Evolutionary conservation across 2,329 filamentous ascomycete species (phyloP), one percentile per base, ranked within the genome.

Genomic region (Ceratocystis cubensis): DNA sequence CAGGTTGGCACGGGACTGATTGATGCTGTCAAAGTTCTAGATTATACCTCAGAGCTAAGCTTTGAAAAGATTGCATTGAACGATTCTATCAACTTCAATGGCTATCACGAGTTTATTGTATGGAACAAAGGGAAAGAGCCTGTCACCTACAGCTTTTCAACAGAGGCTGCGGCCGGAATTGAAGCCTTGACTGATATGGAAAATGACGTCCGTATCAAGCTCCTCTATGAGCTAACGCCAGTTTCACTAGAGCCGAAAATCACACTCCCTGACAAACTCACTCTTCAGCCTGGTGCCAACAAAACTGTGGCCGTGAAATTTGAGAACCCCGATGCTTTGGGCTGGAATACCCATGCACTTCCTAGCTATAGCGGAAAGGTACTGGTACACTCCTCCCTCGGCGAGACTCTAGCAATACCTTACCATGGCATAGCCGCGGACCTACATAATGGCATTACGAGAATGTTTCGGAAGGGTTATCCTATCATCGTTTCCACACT

Each of bases 1-100:
- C 81, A 74, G 72, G 76, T 75, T 66, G 80, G 81, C 28, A 79
- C 75, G 10, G 81, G 80, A 1, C 72, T 82, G 5, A 73, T 81
- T 20, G 75, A 81, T 66, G 78, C 78, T 3, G 76, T 74, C 69
- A 77, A 79, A 63, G 74, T 80, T 3, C 72, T 81, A 8, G 73
- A 76, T 33, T 75, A 78, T 56, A 75, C 73, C 2, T 77, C 76
- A 0, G 66, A 73, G 37, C 70, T 80, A 30, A 73, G 73, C 25
- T 78, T 76, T 15, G 74, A 76, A 37, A 76, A 77, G 8, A 77
- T 83, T 61, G 75, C 78, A 10, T 76, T 83, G 65, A 80, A 78
- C 63, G 81, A 83, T 66, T 81, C 79, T 0, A 73, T 76, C 53
- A 69, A 78, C 64, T 79, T 82, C 67, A 69, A 70, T 13, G 67